Conservation (phyloP, 768 basidiomycete species). For the Panaeolus papilionaceus region DNA sequence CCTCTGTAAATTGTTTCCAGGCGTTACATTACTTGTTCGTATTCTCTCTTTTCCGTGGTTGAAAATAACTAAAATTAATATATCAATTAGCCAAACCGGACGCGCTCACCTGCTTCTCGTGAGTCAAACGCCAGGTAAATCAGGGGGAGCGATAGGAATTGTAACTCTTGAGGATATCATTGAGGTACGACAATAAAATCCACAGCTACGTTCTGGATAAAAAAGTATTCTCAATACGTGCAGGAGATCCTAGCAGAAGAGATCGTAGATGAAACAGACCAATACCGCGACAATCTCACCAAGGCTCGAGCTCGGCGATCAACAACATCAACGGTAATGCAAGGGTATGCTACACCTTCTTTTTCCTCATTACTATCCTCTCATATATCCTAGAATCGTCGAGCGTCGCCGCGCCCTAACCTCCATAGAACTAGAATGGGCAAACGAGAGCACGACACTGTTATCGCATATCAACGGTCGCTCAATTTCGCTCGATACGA, state of each 20-base stretch:
- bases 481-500: conserved; percentile 21
- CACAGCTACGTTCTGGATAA: conserved; percentile 55
- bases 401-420: conserved; percentile 24
- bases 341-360: conserved; percentile 55
- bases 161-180: conserved; percentile 71
- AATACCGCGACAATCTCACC: conserved; percentile 85
- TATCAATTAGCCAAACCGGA: conserved; percentile 78
- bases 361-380: not conserved
- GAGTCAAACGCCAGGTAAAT: conserved; percentile 79
- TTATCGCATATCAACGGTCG: conserved; percentile 22
- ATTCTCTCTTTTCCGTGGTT: not conserved
- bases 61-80: not conserved
- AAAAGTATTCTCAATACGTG: not conserved
- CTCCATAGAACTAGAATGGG: conserved; percentile 15
- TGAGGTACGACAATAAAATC: conserved; percentile 45
- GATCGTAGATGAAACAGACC: conserved; percentile 94
- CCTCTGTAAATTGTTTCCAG: conserved; percentile 93
- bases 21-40: conserved; percentile 90
- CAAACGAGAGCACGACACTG: conserved; percentile 23
- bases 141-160: conserved; percentile 89
- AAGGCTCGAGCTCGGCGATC: conserved; percentile 75
- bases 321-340: conserved; percentile 81
- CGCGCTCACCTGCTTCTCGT: conserved; percentile 91
- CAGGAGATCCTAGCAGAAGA: conserved; percentile 93
- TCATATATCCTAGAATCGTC: conserved; percentile 26